Conservation (phyloP, 345 rosid genomes). For the Salix viminalis region DNA sequence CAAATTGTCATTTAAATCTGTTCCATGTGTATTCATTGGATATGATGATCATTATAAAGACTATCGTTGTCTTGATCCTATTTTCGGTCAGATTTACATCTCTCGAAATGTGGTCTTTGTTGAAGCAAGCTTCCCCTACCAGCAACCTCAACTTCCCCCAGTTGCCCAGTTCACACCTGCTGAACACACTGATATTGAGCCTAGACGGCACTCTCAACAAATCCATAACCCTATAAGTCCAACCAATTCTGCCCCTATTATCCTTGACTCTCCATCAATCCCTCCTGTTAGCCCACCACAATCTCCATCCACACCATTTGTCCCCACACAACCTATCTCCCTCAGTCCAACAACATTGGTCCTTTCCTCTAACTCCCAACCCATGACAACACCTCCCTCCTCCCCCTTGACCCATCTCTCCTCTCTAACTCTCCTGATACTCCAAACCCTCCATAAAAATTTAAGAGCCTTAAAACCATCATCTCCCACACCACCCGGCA, state of each 20-base stretch:
- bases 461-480: neutral
- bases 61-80: too few relatives aligned
- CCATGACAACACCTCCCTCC: neutral
- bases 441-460: neutral
- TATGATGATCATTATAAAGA: neutral
- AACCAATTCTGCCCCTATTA: neutral
- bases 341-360: neutral
- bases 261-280: neutral
- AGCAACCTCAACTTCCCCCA: fast-evolving
- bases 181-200: too few relatives aligned
- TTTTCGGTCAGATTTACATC: too few relatives aligned
- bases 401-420: neutral
- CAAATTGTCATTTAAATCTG: too few relatives aligned
- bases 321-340: neutral
- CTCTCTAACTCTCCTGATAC: fast-evolving
- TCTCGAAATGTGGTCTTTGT: neutral
- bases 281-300: too few relatives aligned
- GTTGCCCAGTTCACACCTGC: neutral
- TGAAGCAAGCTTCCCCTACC: neutral
- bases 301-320: too few relatives aligned
- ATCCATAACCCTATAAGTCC: neutral
- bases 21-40: neutral
- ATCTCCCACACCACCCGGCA: too few relatives aligned
- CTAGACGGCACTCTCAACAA: fast-evolving
- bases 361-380: fast-evolving